phyloP scores from a whole-genome alignment of 257 asterid genomes.

The Primulina huaijiensis region DNA sequence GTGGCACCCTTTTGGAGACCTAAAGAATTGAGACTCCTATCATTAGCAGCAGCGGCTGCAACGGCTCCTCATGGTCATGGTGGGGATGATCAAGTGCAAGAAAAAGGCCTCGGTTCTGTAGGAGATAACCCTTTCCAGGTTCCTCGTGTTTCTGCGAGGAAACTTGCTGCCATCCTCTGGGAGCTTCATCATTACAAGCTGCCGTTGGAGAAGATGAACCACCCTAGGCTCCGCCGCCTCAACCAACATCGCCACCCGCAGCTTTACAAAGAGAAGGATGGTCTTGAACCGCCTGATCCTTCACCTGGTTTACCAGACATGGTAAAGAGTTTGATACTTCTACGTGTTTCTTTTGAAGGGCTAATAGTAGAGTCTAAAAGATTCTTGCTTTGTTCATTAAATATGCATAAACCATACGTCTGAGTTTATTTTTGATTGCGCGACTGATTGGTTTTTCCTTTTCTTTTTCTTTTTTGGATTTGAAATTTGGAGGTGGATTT shows the following conservation, averaged over 20 bases:
- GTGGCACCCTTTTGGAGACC: slow-evolving; percentile 67
- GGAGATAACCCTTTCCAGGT: slow-evolving; percentile 23
- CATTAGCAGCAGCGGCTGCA: not conserved
- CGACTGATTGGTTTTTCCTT: not conserved
- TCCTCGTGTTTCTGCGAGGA: slow-evolving; percentile 66
- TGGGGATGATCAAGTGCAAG: slow-evolving; percentile 25
- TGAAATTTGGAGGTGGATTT: not conserved
- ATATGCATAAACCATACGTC: not conserved
- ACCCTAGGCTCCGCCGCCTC: slow-evolving; percentile 65
- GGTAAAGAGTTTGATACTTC: slow-evolving; percentile 38
- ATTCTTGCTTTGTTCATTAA: not conserved
- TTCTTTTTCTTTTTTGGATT: slow-evolving; percentile 7
- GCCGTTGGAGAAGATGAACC: slow-evolving; percentile 60
- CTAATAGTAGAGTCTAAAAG: not conserved
- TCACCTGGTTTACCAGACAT: slow-evolving; percentile 58
- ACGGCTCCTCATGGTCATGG: slow-evolving; percentile 12
- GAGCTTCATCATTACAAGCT: slow-evolving; percentile 61
- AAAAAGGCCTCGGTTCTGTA: slow-evolving; percentile 14
- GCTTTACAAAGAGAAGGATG: slow-evolving; percentile 38
- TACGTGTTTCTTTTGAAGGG: not conserved
- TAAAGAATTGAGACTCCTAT: slow-evolving; percentile 24
- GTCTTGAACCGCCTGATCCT: slow-evolving; percentile 52
- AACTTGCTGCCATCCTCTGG: slow-evolving; percentile 85
- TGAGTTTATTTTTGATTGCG: slow-evolving; percentile 2
- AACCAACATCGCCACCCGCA: slow-evolving; percentile 37